Base-by-base conservation (phyloP, 441 rosid genomes). In the Eutrema salsugineum region DNA sequence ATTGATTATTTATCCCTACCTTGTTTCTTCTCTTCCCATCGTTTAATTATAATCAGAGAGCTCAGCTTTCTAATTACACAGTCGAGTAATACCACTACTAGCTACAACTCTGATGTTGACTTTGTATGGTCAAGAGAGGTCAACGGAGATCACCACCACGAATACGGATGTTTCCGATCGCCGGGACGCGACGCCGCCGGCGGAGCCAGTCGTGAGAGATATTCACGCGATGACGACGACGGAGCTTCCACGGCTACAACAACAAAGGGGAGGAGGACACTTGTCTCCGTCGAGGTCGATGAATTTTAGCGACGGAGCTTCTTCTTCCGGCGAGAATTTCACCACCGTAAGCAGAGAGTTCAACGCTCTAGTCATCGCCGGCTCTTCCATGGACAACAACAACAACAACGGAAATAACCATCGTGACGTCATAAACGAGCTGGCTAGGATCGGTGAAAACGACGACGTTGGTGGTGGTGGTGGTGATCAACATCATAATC, bases 301-400 rank as follows among this genome's bases (percentile, higher is more conserved):
- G 19, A 77, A 88, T 30, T 55, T 11, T 8, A 72, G 70, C 77
- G 76, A 70, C 49, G 93, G 86, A 36, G 78, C 72, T 6, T 79
- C 83, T 14, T 82, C 83, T 32, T 63, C 98, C 3, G 82, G 87
- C 15, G 99, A 91, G 81, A 94, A 91, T 67, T 94, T 91, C 82
- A 88, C 96, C 42, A 82, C 86, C 83, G 89, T 94, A 75, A 91
- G 97, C 73, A 71, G 94, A 64, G 99, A 94, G 36, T 94, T 94
- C 86, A 94, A 80, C 82, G 97, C 97, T 39, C 77, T 94, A 17
- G 97, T 90, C 22, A 76, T 94, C 33, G 97, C 98, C 4, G 96
- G 96, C 7, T 86, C 97, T 4, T 72, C 90, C 16, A 79, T 88
- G 44, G 84, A 77, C 64, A 69, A 49, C 47, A 72, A 54, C 47